phyloP scores from a whole-genome alignment of 768 basidiomycete genomes.

The Hygrocybe punicea region DNA sequence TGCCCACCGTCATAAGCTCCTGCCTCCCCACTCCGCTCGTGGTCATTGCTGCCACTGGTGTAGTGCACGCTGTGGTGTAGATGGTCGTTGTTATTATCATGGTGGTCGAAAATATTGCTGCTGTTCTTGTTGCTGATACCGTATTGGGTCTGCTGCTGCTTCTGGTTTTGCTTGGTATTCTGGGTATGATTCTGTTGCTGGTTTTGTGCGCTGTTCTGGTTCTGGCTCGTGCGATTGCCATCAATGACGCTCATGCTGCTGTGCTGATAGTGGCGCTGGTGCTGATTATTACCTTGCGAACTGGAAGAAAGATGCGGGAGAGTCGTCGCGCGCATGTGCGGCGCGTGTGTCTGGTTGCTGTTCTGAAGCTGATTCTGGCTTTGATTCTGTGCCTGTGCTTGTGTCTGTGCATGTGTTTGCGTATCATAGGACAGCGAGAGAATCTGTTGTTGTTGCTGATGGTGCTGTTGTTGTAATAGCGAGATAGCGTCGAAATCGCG shows the following conservation, averaged over 20 bases:
- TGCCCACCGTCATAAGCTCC: background rate
- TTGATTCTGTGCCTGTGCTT: constrained; percentile 13
- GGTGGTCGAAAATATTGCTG: background rate
- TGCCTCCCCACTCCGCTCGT: background rate
- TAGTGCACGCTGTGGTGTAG: constrained; percentile 14
- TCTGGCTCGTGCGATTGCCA: background rate
- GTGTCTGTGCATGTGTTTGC: background rate
- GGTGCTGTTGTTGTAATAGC: constrained; percentile 15
- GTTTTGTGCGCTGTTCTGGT: background rate
- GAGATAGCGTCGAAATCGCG: background rate
- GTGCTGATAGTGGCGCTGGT: constrained; percentile 45
- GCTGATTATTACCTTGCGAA: constrained; percentile 23
- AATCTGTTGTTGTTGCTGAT: constrained; percentile 8
- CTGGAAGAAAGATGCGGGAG: constrained; percentile 40
- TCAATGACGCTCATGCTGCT: constrained; percentile 45
- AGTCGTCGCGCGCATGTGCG: constrained; percentile 45
- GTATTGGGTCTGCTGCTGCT: background rate
- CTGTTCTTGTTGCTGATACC: constrained; percentile 15
- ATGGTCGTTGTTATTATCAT: constrained; percentile 6
- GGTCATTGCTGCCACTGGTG: constrained; percentile 7
- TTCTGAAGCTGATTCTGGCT: constrained; percentile 19
- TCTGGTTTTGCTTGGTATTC: background rate
- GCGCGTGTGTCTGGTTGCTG: constrained; percentile 23
- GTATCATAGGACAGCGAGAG: background rate
- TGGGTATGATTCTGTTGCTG: background rate